phyloP scores from a whole-genome alignment of 441 rosid genomes.

The Populus hybrid region DNA sequence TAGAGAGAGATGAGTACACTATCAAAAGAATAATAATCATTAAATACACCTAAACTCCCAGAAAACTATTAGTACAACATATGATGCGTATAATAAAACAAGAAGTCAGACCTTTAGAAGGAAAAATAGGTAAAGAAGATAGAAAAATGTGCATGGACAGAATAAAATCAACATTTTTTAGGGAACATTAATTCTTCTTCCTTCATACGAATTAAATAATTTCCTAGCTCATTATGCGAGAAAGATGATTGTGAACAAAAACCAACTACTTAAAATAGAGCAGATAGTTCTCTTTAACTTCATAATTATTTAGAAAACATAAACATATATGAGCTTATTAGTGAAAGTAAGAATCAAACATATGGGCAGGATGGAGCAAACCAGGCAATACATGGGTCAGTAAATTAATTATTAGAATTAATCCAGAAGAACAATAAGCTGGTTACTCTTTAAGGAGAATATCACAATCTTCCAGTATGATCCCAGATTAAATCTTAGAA shows the following conservation, averaged over 20 bases:
- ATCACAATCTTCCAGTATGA: background rate
- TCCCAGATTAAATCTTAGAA: background rate
- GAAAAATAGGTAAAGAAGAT: no score
- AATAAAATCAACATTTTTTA: background rate
- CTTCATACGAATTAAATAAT: background rate
- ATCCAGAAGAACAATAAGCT: constrained; percentile 4
- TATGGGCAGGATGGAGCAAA: background rate
- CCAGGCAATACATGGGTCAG: background rate
- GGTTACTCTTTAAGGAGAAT: constrained; percentile 7
- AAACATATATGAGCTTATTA: background rate
- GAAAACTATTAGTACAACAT: background rate
- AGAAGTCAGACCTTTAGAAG: background rate
- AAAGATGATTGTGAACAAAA: background rate
- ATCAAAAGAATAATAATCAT: background rate
- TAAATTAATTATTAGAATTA: background rate
- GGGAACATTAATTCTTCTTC: background rate
- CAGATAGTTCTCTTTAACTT: background rate
- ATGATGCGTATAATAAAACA: background rate
- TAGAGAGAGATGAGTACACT: constrained; percentile 3
- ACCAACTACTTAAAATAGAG: background rate
- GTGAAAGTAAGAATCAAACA: background rate
- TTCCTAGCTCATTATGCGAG: background rate
- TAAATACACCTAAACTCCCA: background rate
- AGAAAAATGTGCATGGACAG: background rate
- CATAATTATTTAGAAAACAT: background rate